Evolutionary conservation across 805 yeast genomes (phyloP), one percentile per base, ranked within the genome.

Genomic region (Candida coleopterorum): DNA sequence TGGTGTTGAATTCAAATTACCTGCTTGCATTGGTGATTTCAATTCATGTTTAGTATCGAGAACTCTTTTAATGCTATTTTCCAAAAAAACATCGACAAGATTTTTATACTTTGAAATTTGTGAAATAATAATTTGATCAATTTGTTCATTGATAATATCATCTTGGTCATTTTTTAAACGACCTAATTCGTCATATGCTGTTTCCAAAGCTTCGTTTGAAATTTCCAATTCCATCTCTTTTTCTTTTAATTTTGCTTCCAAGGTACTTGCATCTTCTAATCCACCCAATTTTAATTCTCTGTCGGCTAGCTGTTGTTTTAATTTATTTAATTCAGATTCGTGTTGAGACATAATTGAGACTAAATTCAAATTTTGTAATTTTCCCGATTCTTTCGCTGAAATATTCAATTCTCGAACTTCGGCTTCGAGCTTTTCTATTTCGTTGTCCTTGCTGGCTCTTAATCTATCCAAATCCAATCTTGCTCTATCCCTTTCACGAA

Each of bases 401-500:
- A 72, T 71, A 42, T 77, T 75, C 40, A 79, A 60, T 38, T 77
- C 78, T 41, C 86, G 68, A 27, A 84, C 53, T 46, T 81, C 79
- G 2, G 86, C 64, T 47, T 79, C 79, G 20, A 85, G 65, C 43
- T 64, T 70, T 46, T 82, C 90, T 41, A 78, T 71, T 45, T 81
- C 85, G 41, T 68, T 76, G 37, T 74, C 79, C 46, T 79, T 79
- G 27, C 75, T 65, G 8, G 85, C 88, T 47, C 72, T 77, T 9
- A 74, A 53, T 46, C 85, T 73, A 44, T 85, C 95, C 28, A 86
- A 62, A 41, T 87, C 96, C 47, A 87, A 67, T 51, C 90, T 74
- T 1, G 95, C 94, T 32, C 95, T 73, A 53, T 87, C 96, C 40
- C 96, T 77, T 55, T 87, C 96, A 43, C 93, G 74, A 39, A 88